A percentile compares a stretch with the other conserved stretches of the same genome.
Conservation (phyloP, 495 filamentous ascomycete species). For the Daldinia caldariorum region DNA sequence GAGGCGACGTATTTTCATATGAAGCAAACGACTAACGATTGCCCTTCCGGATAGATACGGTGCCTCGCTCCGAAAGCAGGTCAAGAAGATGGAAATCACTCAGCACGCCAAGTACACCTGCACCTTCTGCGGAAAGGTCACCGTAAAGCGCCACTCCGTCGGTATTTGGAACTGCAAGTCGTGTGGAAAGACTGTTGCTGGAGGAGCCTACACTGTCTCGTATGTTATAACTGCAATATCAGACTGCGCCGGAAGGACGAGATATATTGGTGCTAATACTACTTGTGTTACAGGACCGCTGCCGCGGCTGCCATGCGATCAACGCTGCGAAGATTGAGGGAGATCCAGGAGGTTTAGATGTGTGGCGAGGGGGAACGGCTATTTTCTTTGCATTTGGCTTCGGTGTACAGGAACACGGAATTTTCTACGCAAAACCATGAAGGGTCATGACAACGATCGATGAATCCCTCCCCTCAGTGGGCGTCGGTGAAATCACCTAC, state of each 20-base stretch:
- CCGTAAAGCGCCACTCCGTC: conserved; percentile 88
- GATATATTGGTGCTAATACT: conserved; percentile 38
- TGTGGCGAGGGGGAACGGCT: conserved; percentile 29
- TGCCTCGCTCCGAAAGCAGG: conserved; percentile 99
- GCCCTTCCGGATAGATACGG: conserved; percentile 72
- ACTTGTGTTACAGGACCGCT: conserved; percentile 72
- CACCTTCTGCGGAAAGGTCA: conserved; percentile 93
- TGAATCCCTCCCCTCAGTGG: conserved; percentile 31
- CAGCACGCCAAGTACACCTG: conserved; percentile 94
- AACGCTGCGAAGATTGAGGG: conserved; percentile 95
- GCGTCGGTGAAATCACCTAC: conserved; percentile 39
- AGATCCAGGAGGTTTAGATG: conserved; percentile 93
- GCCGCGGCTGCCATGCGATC: conserved; percentile 96
- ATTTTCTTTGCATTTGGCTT: conserved; percentile 44
- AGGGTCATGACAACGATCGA: conserved; percentile 43
- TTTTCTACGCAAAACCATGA: conserved; percentile 44
- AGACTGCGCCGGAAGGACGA: neutral
- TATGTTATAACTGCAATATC: conserved; percentile 63
- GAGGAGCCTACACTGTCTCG: conserved; percentile 96
- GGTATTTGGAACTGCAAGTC: conserved; percentile 97
- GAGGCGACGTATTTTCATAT: neutral
- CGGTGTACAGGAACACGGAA: conserved; percentile 43
- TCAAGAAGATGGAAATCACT: conserved; percentile 99
- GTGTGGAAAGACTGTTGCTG: conserved; percentile 94
- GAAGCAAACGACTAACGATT: conserved; percentile 12